A percentile compares a stretch with the other conserved stretches of the same genome.
Conservation (phyloP, 148 eudicot species). For the Chenopodium berlandieri region DNA sequence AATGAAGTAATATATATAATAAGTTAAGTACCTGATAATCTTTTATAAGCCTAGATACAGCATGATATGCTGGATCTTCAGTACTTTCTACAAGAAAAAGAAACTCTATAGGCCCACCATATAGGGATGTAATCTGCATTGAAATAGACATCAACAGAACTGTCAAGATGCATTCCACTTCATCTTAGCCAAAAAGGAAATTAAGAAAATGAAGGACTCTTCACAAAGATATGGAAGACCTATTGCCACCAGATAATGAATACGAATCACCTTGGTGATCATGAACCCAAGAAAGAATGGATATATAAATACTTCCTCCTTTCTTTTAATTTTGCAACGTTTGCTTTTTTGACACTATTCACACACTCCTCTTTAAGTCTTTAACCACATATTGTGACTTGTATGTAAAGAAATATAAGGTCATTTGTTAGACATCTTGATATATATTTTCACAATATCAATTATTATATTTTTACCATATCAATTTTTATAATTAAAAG, state of each 20-base stretch:
- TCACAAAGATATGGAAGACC: neutral
- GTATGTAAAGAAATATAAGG: too few species aligned
- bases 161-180: conserved; percentile 9
- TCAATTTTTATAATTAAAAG: too few species aligned
- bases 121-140: conserved; percentile 78
- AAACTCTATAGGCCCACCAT: conserved; percentile 86
- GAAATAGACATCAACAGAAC: conserved; percentile 10
- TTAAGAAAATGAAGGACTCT: neutral
- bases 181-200: conserved; percentile 1
- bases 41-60: conserved; percentile 56
- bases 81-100: conserved; percentile 83
- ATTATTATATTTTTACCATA: too few species aligned
- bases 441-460: too few species aligned
- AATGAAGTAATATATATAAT: neutral
- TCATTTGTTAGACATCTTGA: too few species aligned
- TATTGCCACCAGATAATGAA: neutral
- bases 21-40: conserved; percentile 57
- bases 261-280: neutral
- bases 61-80: conserved; percentile 86
- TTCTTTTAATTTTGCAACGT: too few species aligned
- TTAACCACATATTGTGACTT: too few species aligned
- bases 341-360: too few species aligned
- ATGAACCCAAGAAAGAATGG: neutral
- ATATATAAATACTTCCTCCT: too few species aligned
- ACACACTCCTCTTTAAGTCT: too few species aligned